phyloP scores from a whole-genome alignment of 805 yeast genomes.

The Myxozyma geophila region DNA sequence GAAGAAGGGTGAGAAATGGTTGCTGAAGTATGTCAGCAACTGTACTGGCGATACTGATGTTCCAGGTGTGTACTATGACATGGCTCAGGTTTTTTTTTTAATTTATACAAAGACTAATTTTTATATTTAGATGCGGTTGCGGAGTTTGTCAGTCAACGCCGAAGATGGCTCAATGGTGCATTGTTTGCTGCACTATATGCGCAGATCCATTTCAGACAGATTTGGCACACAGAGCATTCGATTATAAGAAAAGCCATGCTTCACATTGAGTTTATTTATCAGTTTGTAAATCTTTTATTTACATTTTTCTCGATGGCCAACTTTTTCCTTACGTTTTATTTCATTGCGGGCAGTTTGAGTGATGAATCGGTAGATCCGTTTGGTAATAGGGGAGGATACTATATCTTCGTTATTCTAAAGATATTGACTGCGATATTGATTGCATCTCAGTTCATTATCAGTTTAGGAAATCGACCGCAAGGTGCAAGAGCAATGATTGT shows the following conservation, averaged over 20 bases:
- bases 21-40: slow-evolving; percentile 79
- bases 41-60: slow-evolving; percentile 96
- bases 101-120: background rate
- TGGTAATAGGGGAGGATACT: slow-evolving; percentile 62
- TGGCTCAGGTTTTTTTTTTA: slow-evolving; percentile 39
- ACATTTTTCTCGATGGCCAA: slow-evolving; percentile 94
- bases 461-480: slow-evolving; percentile 92
- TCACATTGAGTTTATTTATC: slow-evolving; percentile 79
- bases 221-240: slow-evolving; percentile 79
- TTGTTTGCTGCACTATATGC: slow-evolving; percentile 93
- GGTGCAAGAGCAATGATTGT: slow-evolving; percentile 83
- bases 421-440: slow-evolving; percentile 85
- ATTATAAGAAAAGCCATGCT: slow-evolving; percentile 67
- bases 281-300: slow-evolving; percentile 70
- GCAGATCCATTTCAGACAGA: slow-evolving; percentile 70
- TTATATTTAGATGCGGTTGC: slow-evolving; percentile 54
- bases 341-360: slow-evolving; percentile 79
- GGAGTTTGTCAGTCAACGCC: slow-evolving; percentile 86
- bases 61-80: slow-evolving; percentile 54
- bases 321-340: slow-evolving; percentile 86
- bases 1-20: slow-evolving; percentile 71
- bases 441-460: slow-evolving; percentile 82
- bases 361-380: slow-evolving; percentile 47
- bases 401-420: slow-evolving; percentile 74
- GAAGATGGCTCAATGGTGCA: slow-evolving; percentile 97